Base-by-base conservation (phyloP, 768 basidiomycete species). In the Leccinum barrowsii region DNA sequence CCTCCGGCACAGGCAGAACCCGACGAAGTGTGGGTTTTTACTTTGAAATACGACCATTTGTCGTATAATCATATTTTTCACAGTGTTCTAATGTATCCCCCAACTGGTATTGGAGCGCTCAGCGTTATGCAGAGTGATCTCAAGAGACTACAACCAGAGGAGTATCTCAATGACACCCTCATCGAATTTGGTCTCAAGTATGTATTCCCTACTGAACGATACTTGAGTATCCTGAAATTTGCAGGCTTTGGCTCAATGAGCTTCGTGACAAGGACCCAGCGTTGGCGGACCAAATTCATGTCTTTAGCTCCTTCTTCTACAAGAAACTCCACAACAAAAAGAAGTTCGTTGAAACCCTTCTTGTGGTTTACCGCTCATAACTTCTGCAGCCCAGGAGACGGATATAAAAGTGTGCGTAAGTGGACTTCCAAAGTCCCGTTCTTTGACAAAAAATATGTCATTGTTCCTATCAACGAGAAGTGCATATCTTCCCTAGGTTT, bases 221-320 rank as follows among this genome's bases (percentile, higher is more conserved):
- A 35, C 17, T 42, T 26, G n/a, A 7, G 26, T 19, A 17, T 59
- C 24, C 52, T 65, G 53, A 66, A 34, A 55, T 19, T 24, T 24
- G 7, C 56, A 95, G 94, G 70, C 76, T 86, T 13, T 92, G 90
- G 87, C 77, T 87, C 10, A 80, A 76, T 52, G 78, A 82, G 7
- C 72, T 91, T 24, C 81, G 83, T 60, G 74, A 70, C 37, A 74
- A 67, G 35, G 69, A 87, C 60, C 86, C 87, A 2, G 79, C 78
- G 15, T 74, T 91, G 4, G 90, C 85, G 2, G 81, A 85, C 3
- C 81, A 90, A 63, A 79, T 95, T 1, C 88, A 98, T 66, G 82
- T 98, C 4, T 98, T 98, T 78, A 98, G 88, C 71, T 95, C 95
- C 0, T 99, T 98, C 75, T 98, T 99, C 74, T 98, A 95, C 78